phyloP scores from a whole-genome alignment of 139 green algal genomes.

The Volvox reticuliferus region DNA sequence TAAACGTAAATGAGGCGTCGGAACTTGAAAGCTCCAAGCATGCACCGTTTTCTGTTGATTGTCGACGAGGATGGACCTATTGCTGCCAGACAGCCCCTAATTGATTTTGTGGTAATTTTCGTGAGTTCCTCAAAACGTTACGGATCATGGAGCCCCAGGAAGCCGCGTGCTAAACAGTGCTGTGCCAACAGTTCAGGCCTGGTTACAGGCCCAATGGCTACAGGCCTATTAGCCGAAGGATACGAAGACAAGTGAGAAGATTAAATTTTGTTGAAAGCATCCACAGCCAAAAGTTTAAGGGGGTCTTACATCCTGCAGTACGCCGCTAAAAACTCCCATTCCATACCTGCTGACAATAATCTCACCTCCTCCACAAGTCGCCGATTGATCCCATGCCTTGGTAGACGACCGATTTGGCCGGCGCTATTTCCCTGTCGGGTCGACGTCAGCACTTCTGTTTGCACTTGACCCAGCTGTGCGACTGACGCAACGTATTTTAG shows the following conservation, averaged over 20 bases:
- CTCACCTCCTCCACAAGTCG: neutral
- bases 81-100: neutral
- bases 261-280: too few relatives aligned
- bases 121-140: too few relatives aligned
- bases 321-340: neutral
- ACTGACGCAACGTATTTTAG: neutral
- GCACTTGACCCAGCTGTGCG: neutral
- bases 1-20: too few relatives aligned
- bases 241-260: too few relatives aligned
- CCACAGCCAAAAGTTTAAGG: too few relatives aligned
- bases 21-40: too few relatives aligned
- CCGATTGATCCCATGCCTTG: neutral
- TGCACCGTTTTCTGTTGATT: neutral
- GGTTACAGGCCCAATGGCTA: too few relatives aligned
- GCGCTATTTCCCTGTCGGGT: neutral
- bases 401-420: neutral
- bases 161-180: too few relatives aligned
- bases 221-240: too few relatives aligned
- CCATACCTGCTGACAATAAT: neutral
- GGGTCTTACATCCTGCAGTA: neutral
- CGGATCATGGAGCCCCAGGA: too few relatives aligned
- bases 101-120: too few relatives aligned
- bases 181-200: too few relatives aligned
- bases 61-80: neutral
- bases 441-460: conserved; percentile 11